Evolutionary conservation across 257 asterid genomes (phyloP), one percentile per base, ranked within the genome.

Genomic region (Gynochthodes officinalis): DNA sequence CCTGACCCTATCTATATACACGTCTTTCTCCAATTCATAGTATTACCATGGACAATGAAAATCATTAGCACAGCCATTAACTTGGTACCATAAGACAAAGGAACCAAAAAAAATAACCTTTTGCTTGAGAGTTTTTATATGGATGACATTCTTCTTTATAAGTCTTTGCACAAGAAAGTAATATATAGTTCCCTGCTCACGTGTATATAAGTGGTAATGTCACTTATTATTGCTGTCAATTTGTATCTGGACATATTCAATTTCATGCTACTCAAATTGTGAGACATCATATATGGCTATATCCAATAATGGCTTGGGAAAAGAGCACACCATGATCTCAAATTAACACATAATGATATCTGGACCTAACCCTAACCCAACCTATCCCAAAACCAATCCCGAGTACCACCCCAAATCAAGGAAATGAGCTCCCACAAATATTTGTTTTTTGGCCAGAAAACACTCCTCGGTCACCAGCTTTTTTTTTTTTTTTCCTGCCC

Each of bases 391-490:
- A 65, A 75, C 69, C 62, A 76, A 75, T 35, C 67, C 71, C 73
- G 40, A 71, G 78, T 74, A 70, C 42, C 61, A 82, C 88, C 97
- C 83, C 80, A 87, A 84, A 82, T 82, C 77, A 83, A 89, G 97
- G 91, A 87, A 70, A 63, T 77, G 75, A 84, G 82, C 83, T 84
- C 85, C 90, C 79, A 80, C 76, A 76, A 39, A 75, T 66, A 54
- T 78, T 82, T 75, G 79, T 78, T 82, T 78, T 81, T 70, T 78
- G 76, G 83, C 83, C 83, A 62, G 81, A 78, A 76, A 78, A 79
- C 86, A 73, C 79, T 82, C 73, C 73, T 77, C n/a, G n/a, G n/a
- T n/a, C 73, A 71, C 80, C 80, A 77, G 70, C 84, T 72, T 71
- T 79, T 66, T 69, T 73, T 74, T 75, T 76, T 72, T 71, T 79